Evolutionary conservation across 768 basidiomycete genomes (phyloP), one percentile per base, ranked within the genome.

Genomic region (Holtermanniella nyarrowii): DNA sequence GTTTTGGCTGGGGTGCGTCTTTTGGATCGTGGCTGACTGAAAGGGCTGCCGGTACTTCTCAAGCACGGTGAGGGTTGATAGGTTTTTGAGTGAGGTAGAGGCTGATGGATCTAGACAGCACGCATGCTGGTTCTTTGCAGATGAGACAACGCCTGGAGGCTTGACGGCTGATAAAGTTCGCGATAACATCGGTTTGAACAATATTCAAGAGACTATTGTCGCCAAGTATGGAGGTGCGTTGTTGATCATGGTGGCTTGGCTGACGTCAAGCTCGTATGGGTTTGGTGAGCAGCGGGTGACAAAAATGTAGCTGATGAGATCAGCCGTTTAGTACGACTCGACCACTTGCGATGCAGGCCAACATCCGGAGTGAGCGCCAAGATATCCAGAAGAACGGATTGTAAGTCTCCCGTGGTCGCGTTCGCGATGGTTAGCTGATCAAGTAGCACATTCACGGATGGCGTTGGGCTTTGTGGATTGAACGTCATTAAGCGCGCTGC

Each of bases 91-190:
- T 20, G 20, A 14, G 7, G 22, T 10, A 44, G 11, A 46, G 44
- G n/a, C n/a, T n/a, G n/a, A n/a, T n/a, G n/a, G n/a, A n/a, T n/a
- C n/a, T n/a, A n/a, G n/a, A n/a, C 50, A 55, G 21, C 57, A 58
- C 45, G 40, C 44, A n/a, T 58, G 57, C 27, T 58, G 57, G 57
- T 58, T 52, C 50, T 51, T 58, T 23, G 42, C 53, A 7, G 50
- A 55, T 5, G 43, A 43, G 10, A 3, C 20, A 4, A 25, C 13
- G 13, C 45, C 25, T 26, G 25, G 25, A 20, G 45, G n/a, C 4
- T 24, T 48, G 3, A 42, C 46, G 12, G 46, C 47, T n/a, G 26
- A 5, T 21, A 41, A 23, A 42, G 44, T 43, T 21, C 26, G 20
- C 43, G 47, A 21, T 12, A 44, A 5, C 37, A 47, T 27, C 43